A percentile compares a stretch with the other conserved stretches of the same genome.
Evolutionary conservation across 257 asterid species (phyloP).

Genomic region (Solanum verrucosum): DNA sequence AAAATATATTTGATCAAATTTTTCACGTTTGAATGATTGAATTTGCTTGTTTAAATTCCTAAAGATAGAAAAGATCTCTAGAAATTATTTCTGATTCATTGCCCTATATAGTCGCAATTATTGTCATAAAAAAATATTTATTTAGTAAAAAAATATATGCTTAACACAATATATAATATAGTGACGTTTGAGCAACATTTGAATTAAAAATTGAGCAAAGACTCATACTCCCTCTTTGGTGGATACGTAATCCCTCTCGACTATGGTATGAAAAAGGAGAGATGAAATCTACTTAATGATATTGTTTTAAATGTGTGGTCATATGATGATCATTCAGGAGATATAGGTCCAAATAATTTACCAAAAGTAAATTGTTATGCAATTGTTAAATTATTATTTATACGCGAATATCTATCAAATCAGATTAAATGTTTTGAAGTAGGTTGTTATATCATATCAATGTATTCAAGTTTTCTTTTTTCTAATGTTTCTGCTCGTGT

Average conservation of each 20-base stretch:
- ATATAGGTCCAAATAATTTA: rapidly evolving
- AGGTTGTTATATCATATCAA: not conserved
- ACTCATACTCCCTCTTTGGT: not conserved
- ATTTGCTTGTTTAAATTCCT: not conserved
- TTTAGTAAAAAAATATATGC: not conserved
- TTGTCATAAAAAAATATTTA: too few species aligned
- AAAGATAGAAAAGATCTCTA: not conserved
- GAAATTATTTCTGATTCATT: too few species aligned
- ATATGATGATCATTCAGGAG: not conserved
- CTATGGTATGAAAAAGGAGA: not conserved
- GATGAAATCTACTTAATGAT: not conserved
- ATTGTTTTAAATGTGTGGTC: not conserved
- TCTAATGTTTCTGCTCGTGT: rapidly evolving
- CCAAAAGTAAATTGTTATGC: rapidly evolving
- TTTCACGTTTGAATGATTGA: not conserved
- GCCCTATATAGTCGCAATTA: not conserved
- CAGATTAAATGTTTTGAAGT: not conserved
- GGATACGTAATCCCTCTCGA: not conserved
- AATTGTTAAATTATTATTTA: rapidly evolving
- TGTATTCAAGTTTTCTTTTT: not conserved
- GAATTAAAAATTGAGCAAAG: not conserved
- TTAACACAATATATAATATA: not conserved
- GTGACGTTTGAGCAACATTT: not conserved
- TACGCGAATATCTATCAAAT: not conserved
- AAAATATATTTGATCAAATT: not conserved